These are phyloP conservation scores for Phytophthora europaea DNA, from an alignment of 352 stramenopile species.

Conservation along the genomic window DNA sequence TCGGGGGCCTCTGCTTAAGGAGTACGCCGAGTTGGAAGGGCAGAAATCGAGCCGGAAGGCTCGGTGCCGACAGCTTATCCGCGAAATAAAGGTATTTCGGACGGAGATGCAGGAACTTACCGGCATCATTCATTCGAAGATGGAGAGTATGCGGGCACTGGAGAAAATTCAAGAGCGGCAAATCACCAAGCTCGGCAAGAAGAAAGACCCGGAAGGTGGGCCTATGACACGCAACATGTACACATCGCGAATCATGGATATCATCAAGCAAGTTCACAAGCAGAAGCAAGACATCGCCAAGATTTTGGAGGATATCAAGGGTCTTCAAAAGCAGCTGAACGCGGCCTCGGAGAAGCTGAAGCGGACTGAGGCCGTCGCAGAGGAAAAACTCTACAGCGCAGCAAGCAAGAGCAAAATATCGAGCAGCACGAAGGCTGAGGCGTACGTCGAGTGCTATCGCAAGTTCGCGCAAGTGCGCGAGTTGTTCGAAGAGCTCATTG, in stretches of 20 bases:
- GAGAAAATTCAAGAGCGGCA: conserved; percentile 64
- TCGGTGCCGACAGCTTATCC: conserved; percentile 66
- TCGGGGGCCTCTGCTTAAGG: conserved; percentile 51
- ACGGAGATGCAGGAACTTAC: conserved; percentile 76
- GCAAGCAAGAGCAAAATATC: conserved; percentile 48
- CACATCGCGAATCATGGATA: conserved; percentile 91
- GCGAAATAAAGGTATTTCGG: conserved; percentile 73
- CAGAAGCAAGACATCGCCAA: conserved; percentile 90
- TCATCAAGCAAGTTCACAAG: conserved; percentile 92
- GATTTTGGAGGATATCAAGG: conserved; percentile 83
- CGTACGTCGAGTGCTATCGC: conserved; percentile 87
- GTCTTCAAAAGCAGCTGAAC: conserved; percentile 87
- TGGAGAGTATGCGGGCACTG: conserved; percentile 61
- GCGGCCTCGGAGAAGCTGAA: conserved; percentile 81
- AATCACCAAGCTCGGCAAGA: conserved; percentile 29
- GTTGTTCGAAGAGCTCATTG: conserved; percentile 87
- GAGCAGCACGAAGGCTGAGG: conserved; percentile 33
- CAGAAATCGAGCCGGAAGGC: conserved; percentile 65
- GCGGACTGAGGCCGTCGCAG: conserved; percentile 80
- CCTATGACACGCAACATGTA: conserved; percentile 82
- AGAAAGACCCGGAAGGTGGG: conserved; percentile 19
- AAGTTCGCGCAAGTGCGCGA: conserved; percentile 86
- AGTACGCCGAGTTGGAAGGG: conserved; percentile 53
- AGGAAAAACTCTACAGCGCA: conserved; percentile 87
- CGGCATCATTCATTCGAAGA: conserved; percentile 74